Evolutionary conservation across 345 rosid genomes (phyloP).

Genomic region (Rhodamnia rubescens): DNA sequence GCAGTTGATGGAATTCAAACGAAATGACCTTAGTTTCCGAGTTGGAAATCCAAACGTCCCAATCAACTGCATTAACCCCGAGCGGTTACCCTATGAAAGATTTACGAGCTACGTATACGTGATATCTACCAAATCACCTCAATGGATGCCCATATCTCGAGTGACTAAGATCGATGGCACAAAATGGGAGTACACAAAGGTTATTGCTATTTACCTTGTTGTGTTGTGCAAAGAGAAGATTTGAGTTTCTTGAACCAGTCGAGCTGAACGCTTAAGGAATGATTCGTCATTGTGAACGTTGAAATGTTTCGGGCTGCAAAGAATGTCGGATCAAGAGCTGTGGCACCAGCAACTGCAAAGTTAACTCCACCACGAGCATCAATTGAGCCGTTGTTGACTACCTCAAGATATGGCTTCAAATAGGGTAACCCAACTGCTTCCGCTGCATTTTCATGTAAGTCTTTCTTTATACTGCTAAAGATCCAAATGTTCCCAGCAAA

Average conservation of each 20-base stretch:
- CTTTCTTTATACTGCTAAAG: too few relatives aligned
- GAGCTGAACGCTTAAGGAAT: conserved; percentile 40
- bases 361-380: conserved; percentile 22
- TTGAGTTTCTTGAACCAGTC: conserved; percentile 57
- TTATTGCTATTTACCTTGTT: conserved; percentile 18
- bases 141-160: neutral
- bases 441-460: conserved; percentile 21
- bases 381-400: conserved; percentile 3
- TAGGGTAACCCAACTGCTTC: conserved; percentile 44
- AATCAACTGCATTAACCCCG: neutral
- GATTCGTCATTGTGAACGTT: conserved; percentile 25
- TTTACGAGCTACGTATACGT: neutral
- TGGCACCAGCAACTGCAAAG: conserved; percentile 71
- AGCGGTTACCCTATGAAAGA: neutral
- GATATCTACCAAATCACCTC: neutral
- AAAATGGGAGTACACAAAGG: neutral
- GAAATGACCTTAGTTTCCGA: neutral
- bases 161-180: neutral
- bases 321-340: conserved; percentile 34
- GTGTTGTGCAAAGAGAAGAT: conserved; percentile 32
- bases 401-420: conserved; percentile 38
- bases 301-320: conserved; percentile 20
- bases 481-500: too few relatives aligned
- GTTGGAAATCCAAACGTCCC: neutral
- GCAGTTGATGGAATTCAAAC: neutral